These are phyloP conservation scores for Singerocomus inundabilis DNA, from an alignment of 1,284 basidiomycete genomes.

Conservation along the genomic window DNA sequence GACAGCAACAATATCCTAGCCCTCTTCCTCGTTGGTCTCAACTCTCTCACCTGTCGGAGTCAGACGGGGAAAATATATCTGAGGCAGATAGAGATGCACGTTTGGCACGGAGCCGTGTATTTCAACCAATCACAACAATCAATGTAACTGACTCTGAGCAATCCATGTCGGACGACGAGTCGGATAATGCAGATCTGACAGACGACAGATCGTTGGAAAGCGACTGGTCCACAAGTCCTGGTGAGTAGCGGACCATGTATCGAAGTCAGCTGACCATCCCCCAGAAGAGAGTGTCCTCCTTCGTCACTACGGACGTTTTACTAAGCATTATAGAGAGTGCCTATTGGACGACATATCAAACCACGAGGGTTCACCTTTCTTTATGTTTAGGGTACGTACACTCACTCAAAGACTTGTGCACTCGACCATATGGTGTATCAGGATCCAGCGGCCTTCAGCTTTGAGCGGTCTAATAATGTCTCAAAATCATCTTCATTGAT, in stretches of 20 bases:
- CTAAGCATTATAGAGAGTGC: conserved; percentile 33
- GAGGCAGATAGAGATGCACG: conserved; percentile 67
- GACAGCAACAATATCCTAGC: conserved; percentile 6
- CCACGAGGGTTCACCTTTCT: conserved; percentile 40
- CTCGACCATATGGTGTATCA: conserved; percentile 5
- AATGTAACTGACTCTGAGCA: conserved; percentile 44
- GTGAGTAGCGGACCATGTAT: conserved; percentile 17
- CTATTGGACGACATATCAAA: conserved; percentile 30
- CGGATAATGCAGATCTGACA: conserved; percentile 67
- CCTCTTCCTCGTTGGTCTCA: conserved; percentile 25
- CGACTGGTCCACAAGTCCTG: conserved; percentile 48
- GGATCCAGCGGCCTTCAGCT: conserved; percentile 12
- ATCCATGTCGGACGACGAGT: conserved; percentile 69
- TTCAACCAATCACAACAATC: conserved; percentile 34
- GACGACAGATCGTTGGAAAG: conserved; percentile 53
- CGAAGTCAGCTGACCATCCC: conserved; percentile 9
- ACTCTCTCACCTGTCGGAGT: conserved; percentile 50
- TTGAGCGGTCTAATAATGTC: conserved; percentile 7
- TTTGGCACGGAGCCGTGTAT: conserved; percentile 58
- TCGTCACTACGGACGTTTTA: conserved; percentile 27
- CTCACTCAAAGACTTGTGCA: neutral
- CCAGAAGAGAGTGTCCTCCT: conserved; percentile 23
- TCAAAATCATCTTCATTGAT: conserved; percentile 4
- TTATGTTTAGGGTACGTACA: conserved; percentile 32
- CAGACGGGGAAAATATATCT: conserved; percentile 60